Conservation (phyloP, 768 basidiomycete genomes). For the Podaxis sp. region DNA sequence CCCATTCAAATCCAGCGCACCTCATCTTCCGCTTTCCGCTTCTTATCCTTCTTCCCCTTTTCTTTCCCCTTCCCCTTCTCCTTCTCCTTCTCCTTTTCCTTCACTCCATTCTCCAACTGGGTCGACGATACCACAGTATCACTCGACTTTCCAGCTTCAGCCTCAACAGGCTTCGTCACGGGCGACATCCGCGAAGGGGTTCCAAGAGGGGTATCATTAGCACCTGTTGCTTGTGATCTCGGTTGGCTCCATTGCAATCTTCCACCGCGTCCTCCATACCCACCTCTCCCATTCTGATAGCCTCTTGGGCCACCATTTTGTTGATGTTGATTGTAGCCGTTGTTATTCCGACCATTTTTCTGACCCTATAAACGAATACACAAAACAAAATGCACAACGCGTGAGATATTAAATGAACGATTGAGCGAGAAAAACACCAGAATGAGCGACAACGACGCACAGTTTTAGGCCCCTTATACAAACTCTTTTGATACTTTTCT, state of each 20-base stretch:
- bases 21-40: conserved; percentile 32
- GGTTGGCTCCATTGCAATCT: conserved; percentile 24
- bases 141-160: neutral
- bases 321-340: neutral
- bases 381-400: too few relatives aligned
- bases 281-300: neutral
- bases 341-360: neutral
- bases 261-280: conserved; percentile 9
- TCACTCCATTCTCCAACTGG: neutral
- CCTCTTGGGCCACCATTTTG: conserved; percentile 1
- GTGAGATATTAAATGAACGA: neutral
- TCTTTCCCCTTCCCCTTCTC: conserved; percentile 9
- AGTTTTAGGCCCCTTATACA: conserved; percentile 82
- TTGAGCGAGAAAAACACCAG: neutral
- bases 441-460: conserved; percentile 22
- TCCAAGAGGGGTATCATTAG: conserved; percentile 73
- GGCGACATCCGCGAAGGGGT: conserved; percentile 45
- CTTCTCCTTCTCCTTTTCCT: conserved; percentile 3
- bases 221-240: conserved; percentile 45
- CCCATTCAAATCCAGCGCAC: conserved; percentile 18
- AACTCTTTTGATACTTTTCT: conserved; percentile 86
- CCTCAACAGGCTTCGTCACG: conserved; percentile 19
- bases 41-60: conserved; percentile 36
- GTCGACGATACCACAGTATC: conserved; percentile 3
- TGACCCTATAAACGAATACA: neutral